Conservation (phyloP, 495 filamentous ascomycete species). For the Penicillium canariense region DNA sequence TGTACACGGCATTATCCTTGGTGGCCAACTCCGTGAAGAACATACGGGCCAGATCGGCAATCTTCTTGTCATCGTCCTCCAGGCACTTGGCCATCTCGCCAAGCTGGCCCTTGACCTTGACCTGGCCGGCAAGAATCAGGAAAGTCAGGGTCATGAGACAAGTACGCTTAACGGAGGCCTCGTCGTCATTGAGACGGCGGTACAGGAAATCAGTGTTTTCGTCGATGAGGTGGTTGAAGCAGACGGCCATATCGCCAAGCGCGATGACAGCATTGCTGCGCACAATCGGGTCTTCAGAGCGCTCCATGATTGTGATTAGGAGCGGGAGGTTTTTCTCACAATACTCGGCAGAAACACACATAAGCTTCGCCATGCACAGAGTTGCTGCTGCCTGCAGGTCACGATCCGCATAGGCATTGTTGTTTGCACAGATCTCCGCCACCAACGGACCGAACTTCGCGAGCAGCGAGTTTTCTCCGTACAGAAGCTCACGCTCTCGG, state of each 20-base stretch:
- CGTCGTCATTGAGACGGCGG: conserved; percentile 81
- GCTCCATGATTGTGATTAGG: conserved; percentile 96
- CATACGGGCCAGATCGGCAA: conserved; percentile 91
- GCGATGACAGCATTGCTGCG: conserved; percentile 96
- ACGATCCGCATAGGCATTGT: conserved; percentile 81
- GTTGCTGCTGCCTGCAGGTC: conserved; percentile 90
- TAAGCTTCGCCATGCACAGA: conserved; percentile 95
- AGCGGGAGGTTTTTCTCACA: conserved; percentile 91
- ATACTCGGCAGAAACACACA: conserved; percentile 94
- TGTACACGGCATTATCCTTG: conserved; percentile 99
- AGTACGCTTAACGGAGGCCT: conserved; percentile 89
- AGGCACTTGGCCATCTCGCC: conserved; percentile 99
- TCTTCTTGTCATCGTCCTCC: conserved; percentile 90
- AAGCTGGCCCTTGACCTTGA: conserved; percentile 99
- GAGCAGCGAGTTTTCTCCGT: conserved; percentile 79
- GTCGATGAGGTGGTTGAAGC: conserved; percentile 98
- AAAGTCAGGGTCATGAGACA: conserved; percentile 99
- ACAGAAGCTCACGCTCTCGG: conserved; percentile 89
- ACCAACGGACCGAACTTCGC: conserved; percentile 88
- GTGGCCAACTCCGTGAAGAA: conserved; percentile 97
- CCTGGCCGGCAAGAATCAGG: conserved; percentile 93
- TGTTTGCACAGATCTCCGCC: conserved; percentile 90
- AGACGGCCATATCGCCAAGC: conserved; percentile 97
- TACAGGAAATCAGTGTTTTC: conserved; percentile 99
- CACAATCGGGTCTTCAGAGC: conserved; percentile 82